Base-by-base conservation (phyloP, 2,329 filamentous ascomycete genomes). In the Colletotrichum kahawae region DNA sequence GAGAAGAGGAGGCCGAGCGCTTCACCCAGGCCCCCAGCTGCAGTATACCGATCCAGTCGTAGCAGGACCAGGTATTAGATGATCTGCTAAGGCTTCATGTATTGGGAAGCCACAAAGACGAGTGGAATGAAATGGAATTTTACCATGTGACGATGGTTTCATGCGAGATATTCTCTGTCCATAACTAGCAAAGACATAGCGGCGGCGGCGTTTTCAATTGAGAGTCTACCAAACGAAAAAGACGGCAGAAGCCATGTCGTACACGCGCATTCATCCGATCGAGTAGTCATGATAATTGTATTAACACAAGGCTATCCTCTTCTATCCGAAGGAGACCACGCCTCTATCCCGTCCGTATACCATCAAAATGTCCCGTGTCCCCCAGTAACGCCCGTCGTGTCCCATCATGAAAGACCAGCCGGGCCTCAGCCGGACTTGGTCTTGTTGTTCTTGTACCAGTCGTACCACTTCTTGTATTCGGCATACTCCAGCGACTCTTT, bases 381-480 rank as follows among this genome's bases (percentile, higher is more conserved):
- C 31, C 51, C 31, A 59, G 14, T 51, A 73, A 73, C 73, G 73
- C 73, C 73, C 38, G 16, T 62, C n/a, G 16, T 27, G 38, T 59
- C 36, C 38, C 34, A 27, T 73, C 63, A 27, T 68, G 21, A 27
- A 64, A 14, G 27, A 29, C 38, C 48, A 31, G 38, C n/a, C 34
- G 34, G 34, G 31, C 27, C 33, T 73, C 65, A 76, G 29, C 66
- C 64, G 14, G 73, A 76, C 70, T 72, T 68, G 14, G 36, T 43
- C 74, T 77, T 77, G 29, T 79, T 77, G 81, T 81, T 73, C 18
- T 88, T 86, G 24, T 92, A 90, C 94, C 95, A 97, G 18, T 93
- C 90, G 82, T 92, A 91, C 95, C 95, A 98, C 78, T 90, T 90
- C 87, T 91, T 93, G 89, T 93, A 98, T 80, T 96, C 94, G 2